phyloP scores from a whole-genome alignment of 805 yeast genomes.

The Myxozyma mucilagina region DNA sequence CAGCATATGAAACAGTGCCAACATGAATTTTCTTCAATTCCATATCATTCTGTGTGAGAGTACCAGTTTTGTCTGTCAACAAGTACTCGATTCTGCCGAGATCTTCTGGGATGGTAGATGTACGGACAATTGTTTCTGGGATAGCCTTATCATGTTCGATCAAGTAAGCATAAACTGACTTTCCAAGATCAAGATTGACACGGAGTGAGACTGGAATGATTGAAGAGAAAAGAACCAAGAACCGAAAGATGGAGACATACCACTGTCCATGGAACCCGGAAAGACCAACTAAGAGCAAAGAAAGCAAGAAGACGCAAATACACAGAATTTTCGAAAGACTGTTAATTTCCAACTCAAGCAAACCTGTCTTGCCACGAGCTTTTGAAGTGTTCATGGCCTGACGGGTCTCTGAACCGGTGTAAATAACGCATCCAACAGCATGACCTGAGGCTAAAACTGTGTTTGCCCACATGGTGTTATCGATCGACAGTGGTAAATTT shows the following conservation, averaged over 20 bases:
- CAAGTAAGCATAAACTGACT: conserved; percentile 92
- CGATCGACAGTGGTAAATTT: conserved; percentile 70
- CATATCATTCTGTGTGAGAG: conserved; percentile 97
- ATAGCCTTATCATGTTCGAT: conserved; percentile 84
- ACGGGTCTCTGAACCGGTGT: conserved; percentile 91
- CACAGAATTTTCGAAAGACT: conserved; percentile 84
- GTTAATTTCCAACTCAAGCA: conserved; percentile 89
- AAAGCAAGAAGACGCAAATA: conserved; percentile 75
- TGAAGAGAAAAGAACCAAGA: conserved; percentile 86
- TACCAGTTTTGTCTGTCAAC: conserved; percentile 93
- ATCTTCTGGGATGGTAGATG: conserved; percentile 97
- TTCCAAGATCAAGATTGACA: conserved; percentile 92
- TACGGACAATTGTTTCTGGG: conserved; percentile 87
- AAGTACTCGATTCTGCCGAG: conserved; percentile 92
- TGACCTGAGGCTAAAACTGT: conserved; percentile 95
- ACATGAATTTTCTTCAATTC: conserved; percentile 88
- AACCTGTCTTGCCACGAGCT: conserved; percentile 84
- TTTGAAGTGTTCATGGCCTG: conserved; percentile 91
- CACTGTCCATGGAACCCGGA: conserved; percentile 73
- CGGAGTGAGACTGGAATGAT: conserved; percentile 95
- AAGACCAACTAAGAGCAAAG: conserved; percentile 73
- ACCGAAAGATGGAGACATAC: conserved; percentile 90
- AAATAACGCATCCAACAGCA: conserved; percentile 82
- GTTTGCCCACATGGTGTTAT: conserved; percentile 96
- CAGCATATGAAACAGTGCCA: conserved; percentile 89